Percentiles rank a stretch among this genome's conserved stretches.
phyloP scores from a whole-genome alignment of 108 stramenopile species.

The Nitzschia sp. region DNA sequence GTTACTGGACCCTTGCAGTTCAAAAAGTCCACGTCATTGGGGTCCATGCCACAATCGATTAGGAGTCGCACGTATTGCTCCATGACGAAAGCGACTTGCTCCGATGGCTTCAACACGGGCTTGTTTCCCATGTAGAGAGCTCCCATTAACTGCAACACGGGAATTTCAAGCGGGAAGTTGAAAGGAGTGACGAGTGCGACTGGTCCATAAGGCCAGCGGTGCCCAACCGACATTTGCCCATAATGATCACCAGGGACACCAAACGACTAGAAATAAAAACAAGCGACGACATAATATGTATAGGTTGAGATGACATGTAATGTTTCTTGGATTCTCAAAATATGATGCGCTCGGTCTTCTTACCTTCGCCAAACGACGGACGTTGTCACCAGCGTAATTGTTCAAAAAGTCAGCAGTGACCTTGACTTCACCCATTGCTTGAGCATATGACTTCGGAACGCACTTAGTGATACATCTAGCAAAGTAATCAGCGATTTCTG shows the following conservation, averaged over 20 bases:
- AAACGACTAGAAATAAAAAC: constrained; percentile 43
- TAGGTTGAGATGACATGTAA: background rate
- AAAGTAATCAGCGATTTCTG: constrained; percentile 91
- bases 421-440: constrained; percentile 88
- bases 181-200: constrained; percentile 95
- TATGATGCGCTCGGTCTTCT: no score
- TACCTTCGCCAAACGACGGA: constrained; percentile 84
- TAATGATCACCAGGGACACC: constrained; percentile 94
- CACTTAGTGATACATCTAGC: constrained; percentile 85
- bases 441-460: constrained; percentile 93
- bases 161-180: constrained; percentile 96
- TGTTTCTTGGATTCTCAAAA: no score
- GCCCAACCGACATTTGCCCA: constrained; percentile 91
- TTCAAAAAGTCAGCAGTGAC: constrained; percentile 87
- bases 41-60: constrained; percentile 91
- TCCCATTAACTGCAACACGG: constrained; percentile 96
- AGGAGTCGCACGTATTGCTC: constrained; percentile 92
- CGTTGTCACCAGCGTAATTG: constrained; percentile 93
- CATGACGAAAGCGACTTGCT: constrained; percentile 91
- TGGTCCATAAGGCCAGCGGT: constrained; percentile 97
- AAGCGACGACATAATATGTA: no score
- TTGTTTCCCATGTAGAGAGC: constrained; percentile 99
- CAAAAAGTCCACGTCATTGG: constrained; percentile 88
- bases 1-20: constrained; percentile 90
- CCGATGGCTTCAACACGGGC: constrained; percentile 85